phyloP scores from a whole-genome alignment of 208 protist species.

The Crithidia sp. region DNA sequence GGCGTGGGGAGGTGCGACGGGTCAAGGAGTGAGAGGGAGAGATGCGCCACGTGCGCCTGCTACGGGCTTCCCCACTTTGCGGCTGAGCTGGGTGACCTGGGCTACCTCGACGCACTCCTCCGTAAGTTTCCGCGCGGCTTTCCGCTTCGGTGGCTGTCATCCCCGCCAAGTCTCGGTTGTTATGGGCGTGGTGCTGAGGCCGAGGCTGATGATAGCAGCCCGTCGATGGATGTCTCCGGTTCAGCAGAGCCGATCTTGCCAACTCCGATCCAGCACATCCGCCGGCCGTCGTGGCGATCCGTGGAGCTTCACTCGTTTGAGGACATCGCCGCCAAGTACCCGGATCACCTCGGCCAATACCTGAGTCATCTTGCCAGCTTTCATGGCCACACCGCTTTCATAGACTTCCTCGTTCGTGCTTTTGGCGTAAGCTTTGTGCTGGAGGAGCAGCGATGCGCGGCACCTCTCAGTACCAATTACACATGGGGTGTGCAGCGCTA shows the following conservation, averaged over 20 bases:
- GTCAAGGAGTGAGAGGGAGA: neutral
- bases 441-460: conserved; percentile 22
- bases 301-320: conserved; percentile 20
- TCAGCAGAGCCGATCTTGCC: neutral
- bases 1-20: neutral
- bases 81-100: conserved; percentile 48
- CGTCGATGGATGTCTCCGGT: too few relatives aligned
- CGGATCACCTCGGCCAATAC: conserved; percentile 42
- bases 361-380: conserved; percentile 44
- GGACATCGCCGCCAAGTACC: conserved; percentile 33
- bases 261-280: neutral
- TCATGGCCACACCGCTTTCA: conserved; percentile 34
- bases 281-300: neutral
- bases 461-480: neutral
- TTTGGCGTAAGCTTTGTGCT: conserved; percentile 40
- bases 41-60: neutral
- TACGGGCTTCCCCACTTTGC: conserved; percentile 62
- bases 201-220: neutral
- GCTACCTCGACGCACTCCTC: conserved; percentile 14
- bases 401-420: conserved; percentile 19
- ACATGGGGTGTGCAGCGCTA: conserved; percentile 23
- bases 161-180: neutral
- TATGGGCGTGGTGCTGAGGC: neutral
- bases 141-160: conserved; percentile 20
- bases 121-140: conserved; percentile 8